Evolutionary conservation across 1,284 basidiomycete genomes (phyloP).

Genomic region (Exobasidium rhododendri): DNA sequence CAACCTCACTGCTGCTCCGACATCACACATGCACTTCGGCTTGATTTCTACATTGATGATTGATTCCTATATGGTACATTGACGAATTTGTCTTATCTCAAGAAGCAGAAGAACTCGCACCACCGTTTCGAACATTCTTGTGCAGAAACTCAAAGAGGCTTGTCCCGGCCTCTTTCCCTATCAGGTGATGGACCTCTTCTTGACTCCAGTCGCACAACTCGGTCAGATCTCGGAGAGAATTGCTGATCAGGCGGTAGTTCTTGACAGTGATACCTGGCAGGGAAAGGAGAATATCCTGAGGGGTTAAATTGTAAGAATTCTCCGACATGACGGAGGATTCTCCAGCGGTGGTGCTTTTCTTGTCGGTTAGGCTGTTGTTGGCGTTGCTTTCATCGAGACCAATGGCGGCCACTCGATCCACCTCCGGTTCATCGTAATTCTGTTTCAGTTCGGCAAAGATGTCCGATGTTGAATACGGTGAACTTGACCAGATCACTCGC

Average conservation of each 20-base stretch:
- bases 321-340: slow-evolving; percentile 15
- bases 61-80: no score
- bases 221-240: slow-evolving; percentile 70
- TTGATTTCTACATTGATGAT: neutral
- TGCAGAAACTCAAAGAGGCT: slow-evolving; percentile 57
- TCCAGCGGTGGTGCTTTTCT: neutral
- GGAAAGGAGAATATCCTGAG: slow-evolving; percentile 57
- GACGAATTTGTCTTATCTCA: no score
- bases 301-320: slow-evolving; percentile 35
- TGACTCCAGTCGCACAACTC: slow-evolving; percentile 70
- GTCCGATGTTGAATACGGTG: slow-evolving; percentile 83
- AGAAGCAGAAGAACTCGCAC: no score
- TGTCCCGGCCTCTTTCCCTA: slow-evolving; percentile 79
- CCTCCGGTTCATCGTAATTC: slow-evolving; percentile 79
- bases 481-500: slow-evolving; percentile 94
- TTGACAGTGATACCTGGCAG: slow-evolving; percentile 71
- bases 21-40: neutral
- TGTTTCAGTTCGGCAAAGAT: slow-evolving; percentile 89
- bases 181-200: slow-evolving; percentile 67
- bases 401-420: slow-evolving; percentile 68
- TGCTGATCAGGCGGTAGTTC: slow-evolving; percentile 82
- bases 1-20: no score
- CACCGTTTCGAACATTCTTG: neutral
- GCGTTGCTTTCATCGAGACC: slow-evolving; percentile 27
- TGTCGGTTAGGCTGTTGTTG: slow-evolving; percentile 10